Conservation (phyloP, 805 yeast species). For the Ogataea henricii region DNA sequence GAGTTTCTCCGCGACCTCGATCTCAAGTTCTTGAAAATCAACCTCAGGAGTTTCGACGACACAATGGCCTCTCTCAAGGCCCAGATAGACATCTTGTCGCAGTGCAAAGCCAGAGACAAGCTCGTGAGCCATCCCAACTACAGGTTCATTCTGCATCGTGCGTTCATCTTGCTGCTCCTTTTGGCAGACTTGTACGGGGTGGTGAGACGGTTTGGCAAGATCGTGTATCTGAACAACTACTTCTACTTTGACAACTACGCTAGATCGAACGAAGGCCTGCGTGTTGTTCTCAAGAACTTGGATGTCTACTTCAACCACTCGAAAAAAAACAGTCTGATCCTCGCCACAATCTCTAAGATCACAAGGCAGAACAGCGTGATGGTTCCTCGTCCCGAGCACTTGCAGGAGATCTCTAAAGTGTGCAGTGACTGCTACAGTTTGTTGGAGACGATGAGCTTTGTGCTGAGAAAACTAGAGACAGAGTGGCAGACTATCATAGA, state of each 20-base stretch:
- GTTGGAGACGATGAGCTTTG: slow-evolving; percentile 29
- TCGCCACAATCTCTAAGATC: slow-evolving; percentile 49
- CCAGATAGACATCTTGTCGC: slow-evolving; percentile 24
- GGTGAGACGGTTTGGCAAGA: slow-evolving; percentile 49
- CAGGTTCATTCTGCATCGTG: slow-evolving; percentile 41
- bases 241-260: slow-evolving; percentile 44
- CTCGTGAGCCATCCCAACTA: slow-evolving; percentile 28
- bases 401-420: slow-evolving; percentile 44
- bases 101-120: slow-evolving; percentile 24
- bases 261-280: slow-evolving; percentile 28
- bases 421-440: slow-evolving; percentile 42
- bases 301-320: slow-evolving; percentile 38
- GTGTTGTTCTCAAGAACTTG: slow-evolving; percentile 25
- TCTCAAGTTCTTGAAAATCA: slow-evolving; percentile 24
- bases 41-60: slow-evolving; percentile 31
- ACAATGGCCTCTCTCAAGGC: slow-evolving; percentile 33
- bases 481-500: slow-evolving; percentile 39
- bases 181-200: slow-evolving; percentile 53
- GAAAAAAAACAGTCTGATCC: slow-evolving; percentile 50
- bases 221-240: slow-evolving; percentile 46
- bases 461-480: slow-evolving; percentile 40
- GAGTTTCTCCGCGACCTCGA: slow-evolving; percentile 25
- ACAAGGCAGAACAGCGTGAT: slow-evolving; percentile 43
- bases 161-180: slow-evolving; percentile 43
- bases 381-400: slow-evolving; percentile 38